Evolutionary conservation across 208 protist species (phyloP).

Genomic region (Trypanosoma avium): DNA sequence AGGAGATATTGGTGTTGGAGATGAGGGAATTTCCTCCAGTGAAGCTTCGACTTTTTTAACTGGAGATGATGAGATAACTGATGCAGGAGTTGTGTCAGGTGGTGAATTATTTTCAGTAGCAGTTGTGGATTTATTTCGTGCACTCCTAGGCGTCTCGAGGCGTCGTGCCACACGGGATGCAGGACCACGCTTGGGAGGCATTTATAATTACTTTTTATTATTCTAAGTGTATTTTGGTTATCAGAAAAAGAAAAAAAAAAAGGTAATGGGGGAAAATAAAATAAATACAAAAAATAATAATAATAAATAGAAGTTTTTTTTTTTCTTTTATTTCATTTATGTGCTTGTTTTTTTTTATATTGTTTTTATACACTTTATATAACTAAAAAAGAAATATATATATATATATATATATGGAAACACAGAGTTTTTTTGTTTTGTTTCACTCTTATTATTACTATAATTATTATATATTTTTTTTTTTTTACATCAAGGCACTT

Average conservation of each 20-base stretch:
- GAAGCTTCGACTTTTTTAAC: neutral
- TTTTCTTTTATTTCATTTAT: too few species aligned
- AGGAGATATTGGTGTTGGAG: neutral
- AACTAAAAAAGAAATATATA: conserved; percentile 3
- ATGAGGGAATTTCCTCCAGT: neutral
- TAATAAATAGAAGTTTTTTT: neutral
- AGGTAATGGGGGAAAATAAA: conserved; percentile 10
- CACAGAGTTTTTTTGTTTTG: too few species aligned
- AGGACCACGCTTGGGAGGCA: conserved; percentile 63
- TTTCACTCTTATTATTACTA: too few species aligned
- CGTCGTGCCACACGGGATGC: conserved; percentile 14
- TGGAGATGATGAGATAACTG: conserved; percentile 1
- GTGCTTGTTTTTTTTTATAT: conserved; percentile 15
- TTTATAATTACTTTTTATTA: conserved; percentile 8
- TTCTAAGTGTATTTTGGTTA: neutral
- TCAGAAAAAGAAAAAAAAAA: conserved; percentile 16
- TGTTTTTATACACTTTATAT: too few species aligned
- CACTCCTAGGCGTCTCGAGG: conserved; percentile 16
- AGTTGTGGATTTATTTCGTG: neutral
- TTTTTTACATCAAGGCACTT: too few species aligned
- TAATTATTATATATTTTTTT: too few species aligned
- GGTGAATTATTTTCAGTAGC: neutral
- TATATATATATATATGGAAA: conserved; percentile 18
- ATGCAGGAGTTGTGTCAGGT: neutral
- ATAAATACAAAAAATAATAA: conserved; percentile 11